Conservation (phyloP, 2,329 filamentous ascomycete species). For the Calonectria henricotiae region DNA sequence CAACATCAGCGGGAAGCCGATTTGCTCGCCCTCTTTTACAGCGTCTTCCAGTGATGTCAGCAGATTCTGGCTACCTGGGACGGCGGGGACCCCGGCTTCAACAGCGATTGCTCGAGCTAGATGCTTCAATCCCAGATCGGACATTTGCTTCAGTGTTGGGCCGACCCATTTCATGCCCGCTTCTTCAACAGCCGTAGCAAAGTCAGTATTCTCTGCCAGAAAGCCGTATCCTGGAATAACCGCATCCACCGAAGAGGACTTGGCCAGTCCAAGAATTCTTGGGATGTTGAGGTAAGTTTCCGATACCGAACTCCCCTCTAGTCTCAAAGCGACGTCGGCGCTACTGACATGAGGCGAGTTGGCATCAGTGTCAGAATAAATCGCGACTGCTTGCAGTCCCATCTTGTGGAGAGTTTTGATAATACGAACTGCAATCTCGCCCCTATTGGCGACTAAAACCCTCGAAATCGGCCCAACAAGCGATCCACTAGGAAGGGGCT, state of each 20-base stretch:
- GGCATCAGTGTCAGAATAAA: conserved; percentile 77
- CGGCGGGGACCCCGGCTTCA: conserved; percentile 53
- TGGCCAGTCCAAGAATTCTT: conserved; percentile 71
- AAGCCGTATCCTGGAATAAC: conserved; percentile 80
- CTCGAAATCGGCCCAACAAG: conserved; percentile 43
- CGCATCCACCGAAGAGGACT: conserved; percentile 66
- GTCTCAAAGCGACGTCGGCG: conserved; percentile 77
- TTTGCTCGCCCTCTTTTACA: conserved; percentile 47
- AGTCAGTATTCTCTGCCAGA: conserved; percentile 75
- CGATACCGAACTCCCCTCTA: conserved; percentile 66
- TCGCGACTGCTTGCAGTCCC: conserved; percentile 78
- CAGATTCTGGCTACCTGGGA: conserved; percentile 56
- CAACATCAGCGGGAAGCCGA: conserved; percentile 63
- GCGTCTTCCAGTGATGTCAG: conserved; percentile 54
- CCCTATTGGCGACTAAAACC: conserved; percentile 81
- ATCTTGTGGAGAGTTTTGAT: conserved; percentile 77
- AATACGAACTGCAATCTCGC: conserved; percentile 76
- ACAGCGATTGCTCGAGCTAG: conserved; percentile 57
- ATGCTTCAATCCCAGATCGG: conserved; percentile 60
- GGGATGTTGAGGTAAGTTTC: conserved; percentile 78
- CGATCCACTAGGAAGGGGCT: not conserved
- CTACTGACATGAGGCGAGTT: conserved; percentile 79
- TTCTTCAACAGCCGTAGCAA: conserved; percentile 68
- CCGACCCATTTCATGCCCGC: conserved; percentile 75
- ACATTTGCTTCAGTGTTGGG: conserved; percentile 66